Evolutionary conservation across 1,284 basidiomycete genomes (phyloP), one percentile per base, ranked within the genome.

Genomic region (Thelephora terrestris): DNA sequence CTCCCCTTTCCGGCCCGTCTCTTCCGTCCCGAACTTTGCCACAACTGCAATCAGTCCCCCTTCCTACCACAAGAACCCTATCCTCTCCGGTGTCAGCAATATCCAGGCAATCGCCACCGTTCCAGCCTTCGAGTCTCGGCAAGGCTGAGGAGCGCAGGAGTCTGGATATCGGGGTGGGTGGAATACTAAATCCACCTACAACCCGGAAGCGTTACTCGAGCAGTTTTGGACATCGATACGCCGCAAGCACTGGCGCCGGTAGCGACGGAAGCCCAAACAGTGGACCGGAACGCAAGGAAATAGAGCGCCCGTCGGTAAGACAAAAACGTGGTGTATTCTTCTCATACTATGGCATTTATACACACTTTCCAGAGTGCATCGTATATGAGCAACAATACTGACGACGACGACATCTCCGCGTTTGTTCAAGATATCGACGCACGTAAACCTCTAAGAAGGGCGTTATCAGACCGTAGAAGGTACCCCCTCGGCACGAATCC

Each of bases 391-490:
- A 63, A 66, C 3, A 68, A 68, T 38, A 75, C 75, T 12, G 82
- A 87, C 51, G 82, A 86, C 56, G 84, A 85, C 55, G 85, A 87
- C 45, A 78, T 88, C 24, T 83, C 81, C 3, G 69, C 74, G 14
- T 87, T 87, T 57, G 79, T 88, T 35, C 78, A 82, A 57, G 80
- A 85, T 46, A 85, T 86, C 43, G 83, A 84, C 54, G 63, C 73
- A 23, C 70, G 80, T 17, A 79, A 78, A 56, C 85, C 83, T 1
- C 66, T 87, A 39, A 67, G 67, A 24, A 70, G 74, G 25, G 39
- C 45, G 46, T 50, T 49, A 29, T 46, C 48, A 4, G 54, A 56
- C 35, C 53, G 48, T 17, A 18, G 49, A 23, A 36, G 32, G n/a
- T 40, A 50, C 20, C 47, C 43, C 29, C 17, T 42, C 4, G 39